A percentile compares a stretch with the other conserved stretches of the same genome.
These are phyloP conservation scores for Cytospora paraplurivora DNA, from an alignment of 2,329 filamentous ascomycete genomes.

Conservation along the genomic window DNA sequence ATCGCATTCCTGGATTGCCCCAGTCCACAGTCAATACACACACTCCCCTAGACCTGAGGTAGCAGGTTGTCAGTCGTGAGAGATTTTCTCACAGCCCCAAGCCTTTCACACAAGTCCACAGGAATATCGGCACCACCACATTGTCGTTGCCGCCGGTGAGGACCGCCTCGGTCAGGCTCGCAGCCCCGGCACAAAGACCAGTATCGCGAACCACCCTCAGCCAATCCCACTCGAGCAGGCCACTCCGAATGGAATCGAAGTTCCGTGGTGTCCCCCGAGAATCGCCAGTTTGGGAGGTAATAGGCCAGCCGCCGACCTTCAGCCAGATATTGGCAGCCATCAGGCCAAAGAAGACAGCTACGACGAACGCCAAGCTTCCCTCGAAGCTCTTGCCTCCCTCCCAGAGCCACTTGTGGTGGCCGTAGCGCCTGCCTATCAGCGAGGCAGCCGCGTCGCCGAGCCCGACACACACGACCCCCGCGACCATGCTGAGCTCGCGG, in stretches of 20 bases:
- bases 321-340: conserved; percentile 73
- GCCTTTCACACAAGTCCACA: conserved; percentile 91
- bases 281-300: conserved; percentile 60
- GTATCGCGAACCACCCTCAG: conserved; percentile 71
- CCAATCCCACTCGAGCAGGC: conserved; percentile 34
- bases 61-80: too few species aligned
- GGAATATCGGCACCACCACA: conserved; percentile 88
- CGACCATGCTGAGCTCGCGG: conserved; percentile 85
- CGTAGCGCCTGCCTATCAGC: conserved; percentile 83
- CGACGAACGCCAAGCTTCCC: conserved; percentile 78
- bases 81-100: conserved; percentile 16
- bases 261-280: conserved; percentile 1
- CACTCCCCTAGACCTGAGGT: not conserved
- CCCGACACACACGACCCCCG: conserved; percentile 90
- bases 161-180: conserved; percentile 92
- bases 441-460: conserved; percentile 94
- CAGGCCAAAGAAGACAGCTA: conserved; percentile 76
- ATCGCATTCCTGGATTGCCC: not conserved
- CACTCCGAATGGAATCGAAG: conserved; percentile 8
- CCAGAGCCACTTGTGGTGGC: conserved; percentile 92
- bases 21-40: not conserved
- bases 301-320: conserved; percentile 73
- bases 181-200: conserved; percentile 71
- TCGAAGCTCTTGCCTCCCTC: conserved; percentile 94
- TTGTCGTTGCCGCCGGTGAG: conserved; percentile 98